Conservation (phyloP, 192 early-diverging fungal species). For the Funneliformis mosseae region DNA sequence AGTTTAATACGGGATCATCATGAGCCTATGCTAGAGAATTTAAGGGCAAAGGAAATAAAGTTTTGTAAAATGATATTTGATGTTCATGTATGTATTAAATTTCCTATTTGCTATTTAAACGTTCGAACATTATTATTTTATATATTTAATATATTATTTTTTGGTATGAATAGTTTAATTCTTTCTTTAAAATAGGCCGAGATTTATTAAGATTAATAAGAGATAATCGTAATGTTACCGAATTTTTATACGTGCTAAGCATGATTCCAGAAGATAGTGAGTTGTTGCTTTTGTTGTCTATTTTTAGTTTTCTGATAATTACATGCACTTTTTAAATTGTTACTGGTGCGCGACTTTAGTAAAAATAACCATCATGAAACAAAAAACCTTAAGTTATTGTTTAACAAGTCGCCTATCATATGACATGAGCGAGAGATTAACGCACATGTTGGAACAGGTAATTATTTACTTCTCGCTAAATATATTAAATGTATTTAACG, state of each 20-base stretch:
- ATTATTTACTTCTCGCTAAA: not conserved
- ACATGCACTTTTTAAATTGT: not conserved
- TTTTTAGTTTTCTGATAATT: not conserved
- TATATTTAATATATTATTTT: not conserved
- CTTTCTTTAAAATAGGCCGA: slow-evolving; percentile 1
- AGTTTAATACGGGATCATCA: slow-evolving; percentile 8
- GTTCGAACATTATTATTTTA: not conserved
- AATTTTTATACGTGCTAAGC: not conserved
- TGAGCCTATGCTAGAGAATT: not conserved
- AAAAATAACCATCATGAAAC: not conserved
- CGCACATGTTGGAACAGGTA: not conserved
- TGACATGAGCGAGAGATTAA: not conserved
- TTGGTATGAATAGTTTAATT: not conserved
- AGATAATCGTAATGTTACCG: not conserved
- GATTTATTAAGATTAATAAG: slow-evolving; percentile 9
- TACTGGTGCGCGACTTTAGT: not conserved
- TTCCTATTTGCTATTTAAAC: not conserved
- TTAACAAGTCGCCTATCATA: not conserved
- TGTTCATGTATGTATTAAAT: not conserved
- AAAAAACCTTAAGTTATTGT: slow-evolving; percentile 1
- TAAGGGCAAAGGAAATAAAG: not conserved
- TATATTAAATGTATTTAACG: not conserved
- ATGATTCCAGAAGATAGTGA: not conserved
- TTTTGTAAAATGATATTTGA: slow-evolving; percentile 8
- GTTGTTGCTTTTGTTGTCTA: not conserved